phyloP scores from a whole-genome alignment of 805 yeast genomes.

The Peterozyma toletana region DNA sequence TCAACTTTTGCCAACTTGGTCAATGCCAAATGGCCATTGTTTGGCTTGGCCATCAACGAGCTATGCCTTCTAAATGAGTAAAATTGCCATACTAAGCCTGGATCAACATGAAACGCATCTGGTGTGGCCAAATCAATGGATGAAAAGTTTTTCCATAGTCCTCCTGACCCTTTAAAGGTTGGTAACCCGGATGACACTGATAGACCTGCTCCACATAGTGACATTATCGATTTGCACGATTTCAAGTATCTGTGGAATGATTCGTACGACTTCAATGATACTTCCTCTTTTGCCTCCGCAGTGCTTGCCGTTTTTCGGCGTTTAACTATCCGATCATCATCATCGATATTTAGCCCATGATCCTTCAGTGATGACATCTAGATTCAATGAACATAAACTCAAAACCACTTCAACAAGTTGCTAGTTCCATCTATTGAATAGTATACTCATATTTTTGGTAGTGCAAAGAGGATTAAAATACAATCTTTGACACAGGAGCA shows the following conservation, averaged over 20 bases:
- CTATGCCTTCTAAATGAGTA: constrained; percentile 61
- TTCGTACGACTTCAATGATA: background rate
- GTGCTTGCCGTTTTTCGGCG: too few species aligned
- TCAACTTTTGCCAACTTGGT: constrained; percentile 47
- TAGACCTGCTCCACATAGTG: constrained; percentile 78
- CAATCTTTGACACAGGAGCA: too few species aligned
- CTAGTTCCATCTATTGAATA: too few species aligned
- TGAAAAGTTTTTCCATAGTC: constrained; percentile 71
- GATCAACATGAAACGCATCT: constrained; percentile 78
- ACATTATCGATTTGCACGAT: constrained; percentile 42
- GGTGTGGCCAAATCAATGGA: constrained; percentile 87
- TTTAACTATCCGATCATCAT: too few species aligned
- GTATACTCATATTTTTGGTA: too few species aligned
- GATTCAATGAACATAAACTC: too few species aligned
- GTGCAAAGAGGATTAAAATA: too few species aligned
- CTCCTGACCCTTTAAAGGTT: constrained; percentile 65
- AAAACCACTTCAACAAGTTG: too few species aligned
- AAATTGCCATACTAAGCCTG: constrained; percentile 87
- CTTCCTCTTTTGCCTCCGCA: too few species aligned
- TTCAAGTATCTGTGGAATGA: constrained; percentile 44
- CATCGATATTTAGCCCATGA: too few species aligned
- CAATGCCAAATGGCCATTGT: constrained; percentile 64
- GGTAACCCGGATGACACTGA: constrained; percentile 73
- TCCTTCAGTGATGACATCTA: too few species aligned
- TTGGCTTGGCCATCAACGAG: constrained; percentile 66